A percentile compares a stretch with the other conserved stretches of the same genome.
phyloP scores from a whole-genome alignment of 441 rosid species.

The Dalechampia spathulata region DNA sequence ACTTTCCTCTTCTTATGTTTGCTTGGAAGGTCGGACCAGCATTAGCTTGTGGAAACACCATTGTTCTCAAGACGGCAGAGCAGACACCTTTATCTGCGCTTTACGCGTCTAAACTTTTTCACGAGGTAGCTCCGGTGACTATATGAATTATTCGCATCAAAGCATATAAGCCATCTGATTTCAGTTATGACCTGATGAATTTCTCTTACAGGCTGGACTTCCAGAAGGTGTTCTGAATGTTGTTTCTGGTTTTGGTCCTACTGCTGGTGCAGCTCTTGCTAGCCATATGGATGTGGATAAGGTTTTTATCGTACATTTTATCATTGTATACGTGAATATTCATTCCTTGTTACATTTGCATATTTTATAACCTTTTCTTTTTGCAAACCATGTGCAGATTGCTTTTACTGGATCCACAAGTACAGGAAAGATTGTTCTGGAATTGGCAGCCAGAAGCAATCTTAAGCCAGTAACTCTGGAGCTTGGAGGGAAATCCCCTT shows the following conservation, averaged over 20 bases:
- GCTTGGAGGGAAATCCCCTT: slow-evolving; percentile 91
- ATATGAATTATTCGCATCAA: background rate
- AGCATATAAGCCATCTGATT: background rate
- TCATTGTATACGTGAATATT: background rate
- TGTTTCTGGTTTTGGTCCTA: slow-evolving; percentile 30
- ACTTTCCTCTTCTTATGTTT: slow-evolving; percentile 53
- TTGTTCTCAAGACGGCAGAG: slow-evolving; percentile 53
- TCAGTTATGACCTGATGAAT: slow-evolving; percentile 1
- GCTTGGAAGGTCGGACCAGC: slow-evolving; percentile 66
- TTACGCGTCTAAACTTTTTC: slow-evolving; percentile 38
- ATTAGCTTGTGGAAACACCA: slow-evolving; percentile 49
- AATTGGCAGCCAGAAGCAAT: slow-evolving; percentile 71
- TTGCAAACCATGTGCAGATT: slow-evolving; percentile 33
- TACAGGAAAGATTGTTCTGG: slow-evolving; percentile 57
- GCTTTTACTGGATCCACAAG: slow-evolving; percentile 81
- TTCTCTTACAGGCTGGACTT: slow-evolving; percentile 26
- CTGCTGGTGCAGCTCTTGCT: slow-evolving; percentile 32
- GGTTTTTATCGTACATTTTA: slow-evolving; percentile 13
- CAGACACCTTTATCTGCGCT: slow-evolving; percentile 60
- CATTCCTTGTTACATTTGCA: background rate
- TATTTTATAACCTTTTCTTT: background rate
- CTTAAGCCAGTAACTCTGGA: slow-evolving; percentile 80
- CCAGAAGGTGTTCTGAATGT: slow-evolving; percentile 33
- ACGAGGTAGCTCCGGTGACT: slow-evolving; percentile 32
- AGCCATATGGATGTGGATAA: slow-evolving; percentile 33